Evolutionary conservation across 768 basidiomycete species (phyloP), one percentile per base, ranked within the genome.

Genomic region (Cyathus striatus): DNA sequence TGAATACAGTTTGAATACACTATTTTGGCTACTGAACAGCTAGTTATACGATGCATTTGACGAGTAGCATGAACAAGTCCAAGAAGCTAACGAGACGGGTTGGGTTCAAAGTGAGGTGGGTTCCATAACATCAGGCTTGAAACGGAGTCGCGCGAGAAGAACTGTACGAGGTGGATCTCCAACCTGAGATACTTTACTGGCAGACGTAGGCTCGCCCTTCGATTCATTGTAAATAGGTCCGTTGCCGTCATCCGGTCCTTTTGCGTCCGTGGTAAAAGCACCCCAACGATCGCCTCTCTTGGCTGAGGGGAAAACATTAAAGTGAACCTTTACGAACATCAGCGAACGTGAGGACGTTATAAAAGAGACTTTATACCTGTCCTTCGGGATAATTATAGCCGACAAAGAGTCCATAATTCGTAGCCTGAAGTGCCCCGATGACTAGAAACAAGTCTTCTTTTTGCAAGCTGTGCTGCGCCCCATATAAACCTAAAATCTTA

Each of bases 351-450:
- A 37, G 10, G 12, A 20, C 20, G 10, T n/a, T 20, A 37, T 14
- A 20, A 20, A n/a, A 9, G 12, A 10, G 13, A 10, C 18, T 5
- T 3, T 33, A 16, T 45, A 69, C 76, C 64, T 76, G 75, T 3
- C 79, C 73, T 49, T 82, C 74, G 2, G 72, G 76, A 60, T 87
- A 83, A 45, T 68, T 68, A 47, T 88, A 83, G 51, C 83, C 84
- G 26, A 90, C 86, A 49, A 89, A 81, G 20, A 87, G 61, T 0
- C 79, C 88, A 60, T 86, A 86, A 43, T 86, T 82, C 0, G 78
- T 72, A 5, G 88, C 75, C 37, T 78, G 75, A 3, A 92, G 67
- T 0, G 83, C 73, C 3, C 89, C 89, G 23, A 90, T 77, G 18
- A 89, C 74, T 1, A 85, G 54, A 30, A 75, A 72, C 41, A 85